A percentile compares a stretch with the other conserved stretches of the same genome.
Conservation (phyloP, 2,329 filamentous ascomycete genomes). For the Lecanoromycetidae sp. region DNA sequence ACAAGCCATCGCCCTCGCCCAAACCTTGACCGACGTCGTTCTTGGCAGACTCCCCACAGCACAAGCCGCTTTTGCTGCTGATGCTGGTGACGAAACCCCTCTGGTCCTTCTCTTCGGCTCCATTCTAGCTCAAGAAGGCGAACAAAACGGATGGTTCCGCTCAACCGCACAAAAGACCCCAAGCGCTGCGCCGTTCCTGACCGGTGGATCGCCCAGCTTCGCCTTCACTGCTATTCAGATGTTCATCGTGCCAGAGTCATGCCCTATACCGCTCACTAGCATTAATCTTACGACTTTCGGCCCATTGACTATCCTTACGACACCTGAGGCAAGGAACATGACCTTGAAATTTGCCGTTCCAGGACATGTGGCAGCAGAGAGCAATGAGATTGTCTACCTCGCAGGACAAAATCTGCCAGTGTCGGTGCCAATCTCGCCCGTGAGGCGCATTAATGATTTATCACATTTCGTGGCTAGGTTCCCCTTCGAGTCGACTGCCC, state of each 20-base stretch:
- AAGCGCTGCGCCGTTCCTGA: conserved; percentile 54
- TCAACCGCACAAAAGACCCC: conserved; percentile 45
- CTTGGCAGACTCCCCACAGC: conserved; percentile 57
- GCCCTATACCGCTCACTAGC: conserved; percentile 40
- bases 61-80: conserved; percentile 43
- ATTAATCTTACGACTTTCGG: conserved; percentile 48
- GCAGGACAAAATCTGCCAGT: conserved; percentile 31
- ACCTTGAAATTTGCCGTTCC: conserved; percentile 39
- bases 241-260: conserved; percentile 49
- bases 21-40: conserved; percentile 56
- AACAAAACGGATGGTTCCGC: conserved; percentile 61
- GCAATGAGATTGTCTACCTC: conserved; percentile 27
- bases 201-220: conserved; percentile 48
- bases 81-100: conserved; percentile 35
- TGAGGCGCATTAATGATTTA: conserved; percentile 9
- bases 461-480: conserved; percentile 22
- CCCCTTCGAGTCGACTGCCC: conserved; percentile 25
- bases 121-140: conserved; percentile 60
- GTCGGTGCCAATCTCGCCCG: conserved; percentile 22
- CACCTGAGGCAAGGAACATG: conserved; percentile 36
- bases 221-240: conserved; percentile 50
- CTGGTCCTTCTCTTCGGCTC: conserved; percentile 48
- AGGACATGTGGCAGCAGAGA: conserved; percentile 15
- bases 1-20: conserved; percentile 48
- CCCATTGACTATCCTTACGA: conserved; percentile 35